A percentile compares a stretch with the other conserved stretches of the same genome.
These are phyloP conservation scores for Apiospora saccharicola DNA, from an alignment of 2,329 filamentous ascomycete genomes.

Conservation along the genomic window DNA sequence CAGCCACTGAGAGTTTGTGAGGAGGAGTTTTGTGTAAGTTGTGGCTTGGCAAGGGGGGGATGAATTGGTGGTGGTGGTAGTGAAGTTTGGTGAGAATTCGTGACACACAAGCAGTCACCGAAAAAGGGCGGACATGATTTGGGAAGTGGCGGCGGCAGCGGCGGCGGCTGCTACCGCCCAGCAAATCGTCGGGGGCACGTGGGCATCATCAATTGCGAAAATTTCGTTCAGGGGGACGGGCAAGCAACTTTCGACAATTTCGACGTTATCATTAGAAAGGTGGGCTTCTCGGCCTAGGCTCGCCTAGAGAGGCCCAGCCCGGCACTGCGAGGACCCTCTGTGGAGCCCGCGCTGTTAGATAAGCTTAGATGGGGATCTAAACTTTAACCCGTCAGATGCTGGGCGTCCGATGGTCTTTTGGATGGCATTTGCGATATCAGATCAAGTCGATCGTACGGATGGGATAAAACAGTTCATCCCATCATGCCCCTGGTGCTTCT, in stretches of 20 bases:
- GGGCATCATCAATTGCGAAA: neutral
- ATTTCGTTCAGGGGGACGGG: neutral
- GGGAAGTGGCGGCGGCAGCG: too few species aligned
- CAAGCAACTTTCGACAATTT: neutral
- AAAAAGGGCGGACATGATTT: neutral
- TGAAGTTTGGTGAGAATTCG: neutral
- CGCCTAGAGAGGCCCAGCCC: slow-evolving; percentile 11
- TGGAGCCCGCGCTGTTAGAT: slow-evolving; percentile 15
- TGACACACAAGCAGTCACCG: slow-evolving; percentile 5
- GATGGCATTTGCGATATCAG: neutral
- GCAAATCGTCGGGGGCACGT: slow-evolving; percentile 8
- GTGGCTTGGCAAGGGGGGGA: slow-evolving; percentile 12
- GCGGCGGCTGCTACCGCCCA: neutral
- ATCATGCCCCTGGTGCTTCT: neutral
- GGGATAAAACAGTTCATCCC: neutral
- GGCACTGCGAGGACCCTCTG: slow-evolving; percentile 3
- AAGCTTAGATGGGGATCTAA: neutral
- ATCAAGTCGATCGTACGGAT: neutral
- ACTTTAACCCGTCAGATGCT: neutral
- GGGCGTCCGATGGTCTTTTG: neutral
- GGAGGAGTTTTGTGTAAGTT: neutral
- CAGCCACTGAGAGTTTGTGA: neutral
- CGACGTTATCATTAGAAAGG: slow-evolving; percentile 17
- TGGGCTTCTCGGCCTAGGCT: slow-evolving; percentile 4
- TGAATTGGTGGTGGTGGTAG: neutral